A percentile compares a stretch with the other conserved stretches of the same genome.
Evolutionary conservation across 768 basidiomycete species (phyloP).

Genomic region (Pholiota microspora): DNA sequence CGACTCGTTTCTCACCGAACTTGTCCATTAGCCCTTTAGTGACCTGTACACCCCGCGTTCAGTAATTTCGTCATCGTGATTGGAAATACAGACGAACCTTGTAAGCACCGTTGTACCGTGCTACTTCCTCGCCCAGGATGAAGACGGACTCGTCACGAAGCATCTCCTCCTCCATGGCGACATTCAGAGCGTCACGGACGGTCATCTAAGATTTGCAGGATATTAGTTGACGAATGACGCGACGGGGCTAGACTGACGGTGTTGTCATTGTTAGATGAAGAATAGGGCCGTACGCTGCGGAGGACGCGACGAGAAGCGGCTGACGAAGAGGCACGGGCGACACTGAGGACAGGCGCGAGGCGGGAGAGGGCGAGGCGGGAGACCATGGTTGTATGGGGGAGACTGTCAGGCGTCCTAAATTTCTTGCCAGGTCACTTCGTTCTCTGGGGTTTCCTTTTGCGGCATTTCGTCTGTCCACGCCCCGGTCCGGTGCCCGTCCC

Average conservation of each 20-base stretch:
- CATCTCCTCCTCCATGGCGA: constrained; percentile 99
- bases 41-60: constrained; percentile 48
- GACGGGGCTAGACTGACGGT: constrained; percentile 33
- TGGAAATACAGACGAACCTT: constrained; percentile 52
- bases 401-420: constrained; percentile 25
- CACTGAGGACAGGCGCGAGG: constrained; percentile 55
- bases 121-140: constrained; percentile 96
- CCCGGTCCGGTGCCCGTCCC: neutral
- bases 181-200: constrained; percentile 95
- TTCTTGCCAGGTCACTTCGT: constrained; percentile 26
- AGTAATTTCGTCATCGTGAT: constrained; percentile 12
- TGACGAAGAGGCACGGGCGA: constrained; percentile 44
- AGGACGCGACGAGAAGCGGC: constrained; percentile 38
- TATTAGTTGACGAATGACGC: constrained; percentile 13
- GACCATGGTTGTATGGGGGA: constrained; percentile 48
- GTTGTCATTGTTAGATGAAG: constrained; percentile 50
- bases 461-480: constrained; percentile 14
- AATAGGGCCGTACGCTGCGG: constrained; percentile 55
- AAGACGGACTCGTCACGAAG: constrained; percentile 92
- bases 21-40: constrained; percentile 99
- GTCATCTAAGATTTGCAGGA: constrained; percentile 67
- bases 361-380: constrained; percentile 64
- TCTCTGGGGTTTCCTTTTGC: constrained; percentile 27
- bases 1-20: constrained; percentile 97
- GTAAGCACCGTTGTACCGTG: constrained; percentile 97